These are phyloP conservation scores for Colletotrichum sp. DNA, from an alignment of 2,329 filamentous ascomycete genomes.

Conservation along the genomic window DNA sequence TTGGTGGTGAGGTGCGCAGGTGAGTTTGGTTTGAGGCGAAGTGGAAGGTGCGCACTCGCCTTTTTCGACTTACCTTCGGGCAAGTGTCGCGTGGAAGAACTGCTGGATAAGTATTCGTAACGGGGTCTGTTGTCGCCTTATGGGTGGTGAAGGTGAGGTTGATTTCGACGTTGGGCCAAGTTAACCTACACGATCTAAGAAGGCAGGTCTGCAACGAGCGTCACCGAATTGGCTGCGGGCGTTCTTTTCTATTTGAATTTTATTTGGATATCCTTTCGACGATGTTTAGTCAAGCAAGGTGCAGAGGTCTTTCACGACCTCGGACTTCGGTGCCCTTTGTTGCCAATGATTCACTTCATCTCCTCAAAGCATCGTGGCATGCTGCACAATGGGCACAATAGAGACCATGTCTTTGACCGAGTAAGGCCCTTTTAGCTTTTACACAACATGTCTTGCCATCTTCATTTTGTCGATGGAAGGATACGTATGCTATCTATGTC, in stretches of 20 bases:
- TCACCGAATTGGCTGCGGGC: not conserved
- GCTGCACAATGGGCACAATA: not conserved
- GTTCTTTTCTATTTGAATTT: not conserved
- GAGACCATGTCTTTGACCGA: not conserved
- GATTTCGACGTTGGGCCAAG: too few species aligned
- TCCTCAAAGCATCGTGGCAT: not conserved
- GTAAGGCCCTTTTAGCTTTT: not conserved
- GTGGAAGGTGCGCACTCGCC: not conserved
- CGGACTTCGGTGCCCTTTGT: not conserved
- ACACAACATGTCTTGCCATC: not conserved
- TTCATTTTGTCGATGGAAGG: not conserved
- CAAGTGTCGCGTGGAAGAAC: not conserved
- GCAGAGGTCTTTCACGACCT: not conserved
- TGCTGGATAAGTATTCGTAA: not conserved
- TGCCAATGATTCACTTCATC: not conserved
- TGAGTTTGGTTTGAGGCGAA: not conserved
- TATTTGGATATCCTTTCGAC: not conserved
- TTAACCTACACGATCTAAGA: not conserved
- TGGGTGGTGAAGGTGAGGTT: not conserved
- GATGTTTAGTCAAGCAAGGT: not conserved
- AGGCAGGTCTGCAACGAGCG: not conserved
- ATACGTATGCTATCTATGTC: not conserved
- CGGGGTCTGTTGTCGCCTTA: not conserved
- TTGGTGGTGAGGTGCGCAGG: not conserved
- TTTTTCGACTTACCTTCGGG: not conserved